These are phyloP conservation scores for Pyrus pyrifolia DNA, from an alignment of 306 rosid species.

Conservation along the genomic window DNA sequence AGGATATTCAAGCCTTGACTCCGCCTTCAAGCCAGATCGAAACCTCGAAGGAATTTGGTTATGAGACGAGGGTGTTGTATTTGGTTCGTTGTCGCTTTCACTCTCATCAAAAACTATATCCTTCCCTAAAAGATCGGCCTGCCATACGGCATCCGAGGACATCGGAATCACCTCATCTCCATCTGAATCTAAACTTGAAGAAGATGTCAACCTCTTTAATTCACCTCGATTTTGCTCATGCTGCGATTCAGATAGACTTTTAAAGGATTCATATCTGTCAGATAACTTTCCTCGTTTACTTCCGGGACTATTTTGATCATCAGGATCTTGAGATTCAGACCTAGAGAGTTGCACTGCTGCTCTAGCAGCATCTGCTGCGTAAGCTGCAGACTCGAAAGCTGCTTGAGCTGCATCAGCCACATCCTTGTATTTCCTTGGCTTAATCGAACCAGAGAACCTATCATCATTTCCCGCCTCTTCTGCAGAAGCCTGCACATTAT, in stretches of 20 bases:
- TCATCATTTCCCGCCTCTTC: conserved; percentile 33
- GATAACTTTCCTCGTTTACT: conserved; percentile 16
- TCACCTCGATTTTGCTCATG: conserved; percentile 17
- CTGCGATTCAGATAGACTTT: conserved; percentile 15
- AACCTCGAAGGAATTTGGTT: conserved; percentile 23
- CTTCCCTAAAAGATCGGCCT: conserved; percentile 21
- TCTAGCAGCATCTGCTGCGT: conserved; percentile 85
- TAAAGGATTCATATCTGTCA: conserved; percentile 15
- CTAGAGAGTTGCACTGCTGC: conserved; percentile 79
- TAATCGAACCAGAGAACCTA: conserved; percentile 38
- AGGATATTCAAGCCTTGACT: neutral
- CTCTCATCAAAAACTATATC: conserved; percentile 43
- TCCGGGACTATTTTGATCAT: conserved; percentile 37
- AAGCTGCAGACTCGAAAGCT: conserved; percentile 87
- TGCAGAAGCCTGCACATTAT: conserved; percentile 14
- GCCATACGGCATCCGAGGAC: conserved; percentile 5
- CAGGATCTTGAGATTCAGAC: conserved; percentile 45
- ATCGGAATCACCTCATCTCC: conserved; percentile 1
- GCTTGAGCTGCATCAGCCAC: conserved; percentile 94
- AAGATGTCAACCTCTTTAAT: conserved; percentile 19
- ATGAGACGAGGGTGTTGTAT: conserved; percentile 7
- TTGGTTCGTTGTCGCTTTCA: conserved; percentile 31
- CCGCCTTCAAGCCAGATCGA: conserved; percentile 23
- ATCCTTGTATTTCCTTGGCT: conserved; percentile 51
- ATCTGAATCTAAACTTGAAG: conserved; percentile 31